These are phyloP conservation scores for Trypanosoma theileri DNA, from an alignment of 208 protist genomes.

Conservation along the genomic window DNA sequence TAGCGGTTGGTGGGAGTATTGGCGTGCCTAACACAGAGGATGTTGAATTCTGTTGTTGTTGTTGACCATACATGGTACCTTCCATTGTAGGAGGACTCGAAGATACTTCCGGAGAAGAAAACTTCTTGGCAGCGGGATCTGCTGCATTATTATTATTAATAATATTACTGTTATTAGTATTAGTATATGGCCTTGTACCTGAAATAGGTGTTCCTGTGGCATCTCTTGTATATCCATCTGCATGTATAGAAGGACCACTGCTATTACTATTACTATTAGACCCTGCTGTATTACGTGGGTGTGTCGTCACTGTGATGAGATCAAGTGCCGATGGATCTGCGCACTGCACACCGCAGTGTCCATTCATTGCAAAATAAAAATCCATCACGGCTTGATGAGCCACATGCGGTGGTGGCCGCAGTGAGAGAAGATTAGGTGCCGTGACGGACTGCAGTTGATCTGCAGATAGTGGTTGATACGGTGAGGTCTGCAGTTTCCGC, in stretches of 20 bases:
- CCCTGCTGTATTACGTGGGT: constrained; percentile 1
- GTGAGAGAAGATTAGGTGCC: constrained; percentile 54
- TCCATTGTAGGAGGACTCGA: constrained; percentile 1
- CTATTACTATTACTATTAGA: neutral
- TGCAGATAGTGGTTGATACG: constrained; percentile 60
- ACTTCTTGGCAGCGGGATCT: neutral
- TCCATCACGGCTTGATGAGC: constrained; percentile 77
- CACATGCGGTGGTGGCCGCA: constrained; percentile 59
- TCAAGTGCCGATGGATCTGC: constrained; percentile 28
- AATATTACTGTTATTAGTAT: too few relatives aligned
- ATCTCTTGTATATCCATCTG: neutral
- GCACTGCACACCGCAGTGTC: constrained; percentile 57
- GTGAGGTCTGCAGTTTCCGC: constrained; percentile 46
- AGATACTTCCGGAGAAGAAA: neutral
- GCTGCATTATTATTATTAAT: neutral
- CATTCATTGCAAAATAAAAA: constrained; percentile 67
- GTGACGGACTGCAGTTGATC: constrained; percentile 43
- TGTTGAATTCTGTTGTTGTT: neutral
- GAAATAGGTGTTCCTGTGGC: neutral
- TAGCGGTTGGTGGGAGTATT: neutral
- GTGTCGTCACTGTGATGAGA: constrained; percentile 10
- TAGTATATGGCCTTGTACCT: neutral
- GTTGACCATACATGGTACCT: neutral
- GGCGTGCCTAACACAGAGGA: constrained; percentile 11
- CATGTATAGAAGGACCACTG: neutral